Evolutionary conservation across 1,284 basidiomycete genomes (phyloP), one percentile per base, ranked within the genome.

Genomic region (Athelia sp.): DNA sequence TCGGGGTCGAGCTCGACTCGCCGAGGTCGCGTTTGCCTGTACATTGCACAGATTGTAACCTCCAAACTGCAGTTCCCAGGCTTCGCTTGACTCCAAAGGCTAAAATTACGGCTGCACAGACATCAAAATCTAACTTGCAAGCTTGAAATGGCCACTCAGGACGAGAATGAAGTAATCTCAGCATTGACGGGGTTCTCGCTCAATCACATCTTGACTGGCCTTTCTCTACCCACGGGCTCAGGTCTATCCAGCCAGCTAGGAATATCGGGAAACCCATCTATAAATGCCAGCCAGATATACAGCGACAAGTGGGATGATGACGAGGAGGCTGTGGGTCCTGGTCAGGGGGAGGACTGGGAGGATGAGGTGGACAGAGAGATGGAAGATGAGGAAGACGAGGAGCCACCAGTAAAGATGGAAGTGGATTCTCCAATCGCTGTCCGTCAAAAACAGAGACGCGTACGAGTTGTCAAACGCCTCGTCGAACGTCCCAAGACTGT

Each of bases 271-370:
- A 66, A 84, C 24, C 74, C 82, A 36, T 59, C 75, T 2, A 68
- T 89, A 46, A 80, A 73, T 38, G 73, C 77, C 10, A 73, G 69
- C 10, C 83, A 87, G 61, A 87, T 89, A 19, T 90, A 87, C 62
- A 87, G 66, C 50, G 82, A 87, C 49, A 78, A 76, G 56, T 89
- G 81, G 78, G 81, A 82, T 9, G 78, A 83, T n/a, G 86, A 76
- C 29, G 76, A 78, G 35, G 76, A 78, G 35, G 83, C 75, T 22
- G 84, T 89, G 21, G 82, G 84, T 46, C 72, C 76, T 3, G 87
- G 82, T 21, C 78, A 86, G 56, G 87, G 87, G n/a, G 75, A 90
- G 58, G 91, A 93, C 56, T 91, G 81, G 73, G 91, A 93, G 64
- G 88, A 86, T 52, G 84, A 91, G 59, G 88, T 93, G 50, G 87